Conservation (phyloP, 345 rosid genomes). For the Hypericum androsaemum region DNA sequence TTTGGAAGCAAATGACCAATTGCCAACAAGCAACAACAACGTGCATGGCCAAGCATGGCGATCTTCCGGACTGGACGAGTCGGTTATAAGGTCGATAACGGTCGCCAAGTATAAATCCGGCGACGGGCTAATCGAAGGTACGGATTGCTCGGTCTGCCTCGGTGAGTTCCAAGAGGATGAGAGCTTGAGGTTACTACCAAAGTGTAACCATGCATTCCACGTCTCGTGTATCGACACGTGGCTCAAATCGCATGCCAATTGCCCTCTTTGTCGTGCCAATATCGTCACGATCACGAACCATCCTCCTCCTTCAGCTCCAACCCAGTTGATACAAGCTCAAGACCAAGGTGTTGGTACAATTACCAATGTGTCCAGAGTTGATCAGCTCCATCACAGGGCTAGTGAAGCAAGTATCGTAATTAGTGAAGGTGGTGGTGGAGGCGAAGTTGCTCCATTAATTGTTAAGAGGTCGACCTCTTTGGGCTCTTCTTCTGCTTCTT, state of each 20-base stretch:
- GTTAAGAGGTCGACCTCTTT: conserved; percentile 54
- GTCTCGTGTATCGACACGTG: conserved; percentile 82
- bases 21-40: no score
- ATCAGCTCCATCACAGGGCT: conserved; percentile 12
- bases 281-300: conserved; percentile 17
- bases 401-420: conserved; percentile 31
- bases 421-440: conserved; percentile 16
- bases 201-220: conserved; percentile 81
- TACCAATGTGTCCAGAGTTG: not conserved
- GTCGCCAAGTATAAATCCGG: conserved; percentile 42
- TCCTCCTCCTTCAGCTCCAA: not conserved
- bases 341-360: no score
- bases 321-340: not conserved
- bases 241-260: conserved; percentile 68
- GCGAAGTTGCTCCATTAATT: conserved; percentile 3
- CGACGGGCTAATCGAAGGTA: conserved; percentile 50
- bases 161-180: conserved; percentile 68
- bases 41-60: not conserved
- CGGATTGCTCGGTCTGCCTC: conserved; percentile 65
- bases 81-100: conserved; percentile 41
- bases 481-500: conserved; percentile 18
- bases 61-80: conserved; percentile 45
- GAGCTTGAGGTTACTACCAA: conserved; percentile 55
- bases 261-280: conserved; percentile 74
- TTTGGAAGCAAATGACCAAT: conserved; percentile 3